These are phyloP conservation scores for Ascochyta rabiei DNA, from an alignment of 2,329 filamentous ascomycete genomes.

Conservation along the genomic window DNA sequence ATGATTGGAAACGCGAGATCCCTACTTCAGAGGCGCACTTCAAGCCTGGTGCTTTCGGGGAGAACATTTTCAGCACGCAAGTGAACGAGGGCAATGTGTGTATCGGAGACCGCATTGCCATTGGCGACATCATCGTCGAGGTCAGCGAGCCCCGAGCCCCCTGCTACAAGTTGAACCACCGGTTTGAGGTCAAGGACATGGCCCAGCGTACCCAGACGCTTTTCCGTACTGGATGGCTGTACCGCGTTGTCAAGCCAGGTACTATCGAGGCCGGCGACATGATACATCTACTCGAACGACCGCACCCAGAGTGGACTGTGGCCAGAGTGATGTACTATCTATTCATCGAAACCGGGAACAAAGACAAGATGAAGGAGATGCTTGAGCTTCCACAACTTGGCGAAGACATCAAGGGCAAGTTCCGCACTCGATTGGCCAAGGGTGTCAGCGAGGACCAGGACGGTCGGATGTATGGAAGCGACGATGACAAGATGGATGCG, in stretches of 20 bases:
- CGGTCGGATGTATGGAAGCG: slow-evolving; percentile 34
- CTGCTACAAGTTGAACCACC: slow-evolving; percentile 73
- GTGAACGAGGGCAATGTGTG: slow-evolving; percentile 70
- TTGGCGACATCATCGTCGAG: slow-evolving; percentile 60
- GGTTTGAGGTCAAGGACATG: slow-evolving; percentile 68
- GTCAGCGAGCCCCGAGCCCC: slow-evolving; percentile 67
- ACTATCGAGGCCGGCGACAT: slow-evolving; percentile 62
- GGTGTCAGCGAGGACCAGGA: slow-evolving; percentile 43
- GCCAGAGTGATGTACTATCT: slow-evolving; percentile 68
- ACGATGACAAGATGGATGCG: slow-evolving; percentile 35
- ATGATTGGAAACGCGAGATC: slow-evolving; percentile 59
- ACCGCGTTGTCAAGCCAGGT: slow-evolving; percentile 64
- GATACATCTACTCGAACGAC: slow-evolving; percentile 62
- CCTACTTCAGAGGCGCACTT: slow-evolving; percentile 60
- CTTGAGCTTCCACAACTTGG: slow-evolving; percentile 54
- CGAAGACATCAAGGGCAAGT: slow-evolving; percentile 59
- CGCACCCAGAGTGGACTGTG: slow-evolving; percentile 66
- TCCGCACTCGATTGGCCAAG: slow-evolving; percentile 60
- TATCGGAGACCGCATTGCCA: slow-evolving; percentile 65
- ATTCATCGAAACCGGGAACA: slow-evolving; percentile 60
- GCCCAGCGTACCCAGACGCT: slow-evolving; percentile 62
- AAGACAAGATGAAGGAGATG: slow-evolving; percentile 53
- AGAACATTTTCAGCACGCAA: slow-evolving; percentile 64
- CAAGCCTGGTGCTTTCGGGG: slow-evolving; percentile 65
- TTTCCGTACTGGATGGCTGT: slow-evolving; percentile 70